These are phyloP conservation scores for Amanita exitialis DNA, from an alignment of 768 basidiomycete species.

Conservation along the genomic window DNA sequence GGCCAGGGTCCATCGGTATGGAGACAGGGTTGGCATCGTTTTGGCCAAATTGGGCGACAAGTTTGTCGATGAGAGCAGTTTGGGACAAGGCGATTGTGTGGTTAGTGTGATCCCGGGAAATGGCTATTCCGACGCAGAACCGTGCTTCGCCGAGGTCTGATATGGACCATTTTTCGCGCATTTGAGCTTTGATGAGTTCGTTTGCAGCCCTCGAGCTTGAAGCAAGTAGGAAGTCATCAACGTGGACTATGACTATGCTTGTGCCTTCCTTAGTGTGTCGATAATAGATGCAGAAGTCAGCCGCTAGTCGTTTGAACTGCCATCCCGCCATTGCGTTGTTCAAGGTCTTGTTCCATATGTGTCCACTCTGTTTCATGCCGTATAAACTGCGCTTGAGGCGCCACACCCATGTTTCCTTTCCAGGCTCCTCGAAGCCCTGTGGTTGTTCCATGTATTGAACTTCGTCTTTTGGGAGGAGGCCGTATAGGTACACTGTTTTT, in stretches of 20 bases:
- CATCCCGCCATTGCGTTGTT: conserved; percentile 11
- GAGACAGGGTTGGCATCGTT: neutral
- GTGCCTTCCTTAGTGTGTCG: conserved; percentile 4
- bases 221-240: conserved; percentile 18
- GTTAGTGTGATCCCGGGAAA: conserved; percentile 15
- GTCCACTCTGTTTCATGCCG: conserved; percentile 27
- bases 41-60: no score
- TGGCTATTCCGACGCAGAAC: conserved; percentile 25
- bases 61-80: neutral
- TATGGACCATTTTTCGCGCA: conserved; percentile 19
- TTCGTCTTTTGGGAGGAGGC: conserved; percentile 18
- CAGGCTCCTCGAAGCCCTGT: conserved; percentile 15
- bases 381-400: no score
- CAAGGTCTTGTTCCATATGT: conserved; percentile 22
- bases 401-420: conserved; percentile 17
- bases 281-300: conserved; percentile 17
- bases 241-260: no score
- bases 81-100: neutral
- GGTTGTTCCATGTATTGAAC: conserved; percentile 26
- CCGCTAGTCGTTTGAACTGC: neutral
- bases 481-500: conserved; percentile 29
- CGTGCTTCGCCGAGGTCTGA: conserved; percentile 21
- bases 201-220: conserved; percentile 11
- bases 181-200: conserved; percentile 16
- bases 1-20: neutral